phyloP scores from a whole-genome alignment of 306 rosid species.

The Ochetophila trinervis region DNA sequence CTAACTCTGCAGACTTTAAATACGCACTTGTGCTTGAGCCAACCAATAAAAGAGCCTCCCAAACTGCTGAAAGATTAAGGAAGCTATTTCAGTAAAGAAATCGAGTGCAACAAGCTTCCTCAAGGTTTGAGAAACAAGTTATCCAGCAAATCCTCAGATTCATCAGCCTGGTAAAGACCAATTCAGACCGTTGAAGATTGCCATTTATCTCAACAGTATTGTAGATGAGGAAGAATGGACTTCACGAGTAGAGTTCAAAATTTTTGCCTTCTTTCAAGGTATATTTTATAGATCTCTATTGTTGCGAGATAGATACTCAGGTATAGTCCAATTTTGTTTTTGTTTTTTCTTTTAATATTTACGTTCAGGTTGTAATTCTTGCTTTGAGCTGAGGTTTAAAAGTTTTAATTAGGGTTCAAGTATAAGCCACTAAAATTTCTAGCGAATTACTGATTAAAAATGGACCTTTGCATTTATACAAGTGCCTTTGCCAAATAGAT shows the following conservation, averaged over 20 bases:
- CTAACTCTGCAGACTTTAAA: slow-evolving; percentile 61
- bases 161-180: slow-evolving; percentile 1
- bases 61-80: slow-evolving; percentile 72
- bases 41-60: slow-evolving; percentile 88
- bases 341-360: background rate
- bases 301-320: slow-evolving; percentile 20
- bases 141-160: background rate
- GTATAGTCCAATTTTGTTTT: slow-evolving; percentile 55
- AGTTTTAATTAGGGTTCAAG: slow-evolving; percentile 21
- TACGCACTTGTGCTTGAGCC: slow-evolving; percentile 95
- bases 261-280: slow-evolving; percentile 12
- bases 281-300: slow-evolving; percentile 18
- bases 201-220: background rate
- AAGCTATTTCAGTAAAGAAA: slow-evolving; percentile 58
- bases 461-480: too few species aligned
- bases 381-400: slow-evolving; percentile 26
- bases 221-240: slow-evolving; percentile 3
- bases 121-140: slow-evolving; percentile 16
- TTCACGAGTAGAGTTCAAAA: background rate
- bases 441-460: background rate
- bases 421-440: background rate
- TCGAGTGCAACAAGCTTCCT: slow-evolving; percentile 13
- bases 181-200: background rate
- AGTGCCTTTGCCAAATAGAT: too few species aligned
- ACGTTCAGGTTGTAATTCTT: too few species aligned